Percentiles rank a stretch among this genome's conserved stretches.
phyloP scores from a whole-genome alignment of 2,329 filamentous ascomycete species.

The Pyricularia sp. region DNA sequence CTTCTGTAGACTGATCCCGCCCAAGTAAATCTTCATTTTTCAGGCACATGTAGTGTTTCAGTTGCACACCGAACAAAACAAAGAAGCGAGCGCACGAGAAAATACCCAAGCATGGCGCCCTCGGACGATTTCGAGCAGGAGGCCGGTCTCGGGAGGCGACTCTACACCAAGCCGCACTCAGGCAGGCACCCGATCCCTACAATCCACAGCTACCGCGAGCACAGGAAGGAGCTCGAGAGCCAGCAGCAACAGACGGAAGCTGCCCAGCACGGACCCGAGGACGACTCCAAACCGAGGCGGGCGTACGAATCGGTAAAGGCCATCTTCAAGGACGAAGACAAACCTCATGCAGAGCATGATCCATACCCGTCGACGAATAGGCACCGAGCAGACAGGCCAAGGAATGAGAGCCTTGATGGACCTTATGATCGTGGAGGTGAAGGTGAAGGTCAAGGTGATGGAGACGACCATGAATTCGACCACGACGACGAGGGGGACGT shows the following conservation, averaged over 20 bases:
- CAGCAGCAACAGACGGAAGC: constrained; percentile 7
- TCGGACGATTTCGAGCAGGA: constrained; percentile 5
- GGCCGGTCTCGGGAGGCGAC: background rate
- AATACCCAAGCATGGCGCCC: background rate
- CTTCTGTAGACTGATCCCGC: background rate
- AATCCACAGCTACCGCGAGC: constrained; percentile 7
- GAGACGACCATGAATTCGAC: too few relatives aligned
- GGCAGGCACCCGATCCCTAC: constrained; percentile 6
- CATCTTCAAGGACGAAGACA: constrained; percentile 24
- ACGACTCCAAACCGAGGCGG: constrained; percentile 23
- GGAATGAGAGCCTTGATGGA: background rate
- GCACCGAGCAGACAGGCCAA: constrained; percentile 16
- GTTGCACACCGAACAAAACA: background rate
- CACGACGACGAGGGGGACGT: constrained; percentile 10
- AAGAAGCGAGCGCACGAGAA: background rate
- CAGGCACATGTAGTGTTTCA: background rate
- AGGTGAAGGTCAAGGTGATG: too few relatives aligned
- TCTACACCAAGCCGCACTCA: constrained; percentile 5
- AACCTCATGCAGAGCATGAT: constrained; percentile 17
- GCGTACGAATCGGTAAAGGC: constrained; percentile 26
- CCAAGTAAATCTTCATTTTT: background rate
- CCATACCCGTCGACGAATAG: constrained; percentile 26
- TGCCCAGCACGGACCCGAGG: constrained; percentile 22
- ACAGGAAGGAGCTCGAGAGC: constrained; percentile 6
- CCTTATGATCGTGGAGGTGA: background rate